Conservation (phyloP, 306 rosid genomes). For the Cyamopsis tetragonoloba region DNA sequence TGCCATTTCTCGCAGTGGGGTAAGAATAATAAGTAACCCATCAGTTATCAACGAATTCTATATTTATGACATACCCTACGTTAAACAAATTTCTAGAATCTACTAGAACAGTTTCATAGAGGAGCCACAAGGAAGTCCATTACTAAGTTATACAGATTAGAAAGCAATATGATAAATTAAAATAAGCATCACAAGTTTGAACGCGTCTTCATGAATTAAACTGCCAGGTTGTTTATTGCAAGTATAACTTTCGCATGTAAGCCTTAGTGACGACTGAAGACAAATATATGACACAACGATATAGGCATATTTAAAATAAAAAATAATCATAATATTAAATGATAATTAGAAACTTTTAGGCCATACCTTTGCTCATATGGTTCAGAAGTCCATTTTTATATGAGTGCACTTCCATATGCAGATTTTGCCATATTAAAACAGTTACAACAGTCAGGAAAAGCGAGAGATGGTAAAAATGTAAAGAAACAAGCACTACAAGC, state of each 20-base stretch:
- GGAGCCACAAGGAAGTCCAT: background rate
- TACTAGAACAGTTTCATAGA: background rate
- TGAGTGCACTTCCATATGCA: constrained; percentile 53
- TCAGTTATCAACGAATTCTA: no score
- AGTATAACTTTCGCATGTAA: background rate
- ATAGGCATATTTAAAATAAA: background rate
- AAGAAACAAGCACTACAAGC: background rate
- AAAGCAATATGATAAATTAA: background rate
- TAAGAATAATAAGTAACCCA: no score
- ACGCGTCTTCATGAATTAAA: background rate
- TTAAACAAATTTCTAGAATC: background rate
- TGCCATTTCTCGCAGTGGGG: no score
- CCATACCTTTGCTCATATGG: constrained; percentile 55
- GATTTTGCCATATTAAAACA: constrained; percentile 26
- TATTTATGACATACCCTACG: constrained; percentile 10
- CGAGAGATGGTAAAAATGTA: background rate
- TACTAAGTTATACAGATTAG: background rate
- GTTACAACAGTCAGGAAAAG: constrained; percentile 21
- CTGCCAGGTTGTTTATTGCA: background rate
- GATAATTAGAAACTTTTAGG: no score
- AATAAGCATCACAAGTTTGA: constrained; percentile 12
- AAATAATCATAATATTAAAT: no score
- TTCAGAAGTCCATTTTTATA: constrained; percentile 60
- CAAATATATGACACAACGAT: background rate
- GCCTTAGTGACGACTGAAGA: background rate